Evolutionary conservation across 2,329 filamentous ascomycete genomes (phyloP).

Genomic region (Colletotrichum echinochloae): DNA sequence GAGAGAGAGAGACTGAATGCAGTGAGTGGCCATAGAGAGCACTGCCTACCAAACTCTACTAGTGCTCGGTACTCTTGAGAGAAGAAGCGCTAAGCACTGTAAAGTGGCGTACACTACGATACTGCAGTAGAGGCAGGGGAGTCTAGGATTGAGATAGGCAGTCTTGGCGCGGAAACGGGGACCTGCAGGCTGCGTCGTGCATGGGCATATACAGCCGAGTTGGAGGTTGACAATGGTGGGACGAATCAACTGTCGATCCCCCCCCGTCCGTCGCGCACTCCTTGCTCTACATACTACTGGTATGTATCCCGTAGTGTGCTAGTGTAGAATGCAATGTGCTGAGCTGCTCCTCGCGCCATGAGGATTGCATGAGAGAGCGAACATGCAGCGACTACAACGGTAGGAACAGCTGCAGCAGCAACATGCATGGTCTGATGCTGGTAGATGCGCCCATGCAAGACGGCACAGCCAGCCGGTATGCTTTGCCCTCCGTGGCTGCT

Average conservation of each 20-base stretch:
- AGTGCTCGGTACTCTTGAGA: too few species aligned
- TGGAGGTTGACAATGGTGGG: conserved; percentile 28
- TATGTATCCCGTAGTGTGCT: too few species aligned
- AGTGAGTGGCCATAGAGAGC: not conserved
- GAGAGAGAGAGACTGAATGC: not conserved
- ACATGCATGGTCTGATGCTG: conserved; percentile 9
- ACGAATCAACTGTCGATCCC: conserved; percentile 6
- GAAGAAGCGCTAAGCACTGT: not conserved
- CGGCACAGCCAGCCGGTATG: not conserved
- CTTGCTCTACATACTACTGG: too few species aligned
- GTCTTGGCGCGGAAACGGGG: conserved; percentile 26
- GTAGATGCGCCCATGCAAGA: not conserved
- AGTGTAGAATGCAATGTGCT: too few species aligned
- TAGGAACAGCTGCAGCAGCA: not conserved
- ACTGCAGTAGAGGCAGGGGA: conserved; percentile 18
- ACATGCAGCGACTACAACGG: too few species aligned
- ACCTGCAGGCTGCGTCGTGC: conserved; percentile 37
- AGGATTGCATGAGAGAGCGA: too few species aligned
- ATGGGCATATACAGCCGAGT: conserved; percentile 28
- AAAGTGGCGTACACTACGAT: too few species aligned
- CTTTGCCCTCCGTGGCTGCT: conserved; percentile 1
- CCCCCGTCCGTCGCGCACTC: not conserved
- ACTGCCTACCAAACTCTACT: not conserved
- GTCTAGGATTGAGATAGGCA: not conserved
- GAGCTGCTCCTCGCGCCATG: too few species aligned